Base-by-base conservation (phyloP, 225 moss, liverwort and hornwort species). In the Neckera pumila region DNA sequence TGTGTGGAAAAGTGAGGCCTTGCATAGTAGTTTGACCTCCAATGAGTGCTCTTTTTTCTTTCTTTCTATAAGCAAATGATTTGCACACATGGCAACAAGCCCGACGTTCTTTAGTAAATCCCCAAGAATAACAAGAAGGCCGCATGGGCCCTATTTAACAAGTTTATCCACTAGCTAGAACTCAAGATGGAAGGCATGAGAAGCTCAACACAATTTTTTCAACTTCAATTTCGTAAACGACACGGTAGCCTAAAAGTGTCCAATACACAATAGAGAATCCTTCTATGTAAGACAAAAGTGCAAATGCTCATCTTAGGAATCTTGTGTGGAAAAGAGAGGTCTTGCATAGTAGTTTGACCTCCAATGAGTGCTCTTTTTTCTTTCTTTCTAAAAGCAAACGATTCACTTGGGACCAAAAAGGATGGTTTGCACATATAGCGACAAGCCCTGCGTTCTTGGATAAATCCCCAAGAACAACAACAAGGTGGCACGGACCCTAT, bases 101-200 rank as follows among this genome's bases (percentile, higher is more conserved):
- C 11, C 36, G 0, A 6, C 0, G 3, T 20, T 36, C 19, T 0
- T 10, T 2, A 6, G 20, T 20, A 20, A 21, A 21, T 23, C 7
- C 38, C 7, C 2, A 0, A 2, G 7, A 14, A 69, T 23, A 75
- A 30, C 18, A 47, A 49, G 47, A 75, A 47, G 28, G 19, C 19
- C 4, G 28, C 59, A 17, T 16, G 53, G 53, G 51, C 4, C 69
- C 15, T 56, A 22, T 43, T 57, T 36, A 42, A 57, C 2, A 7
- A 84, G 56, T 84, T 84, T 57, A 14, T 56, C 71, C 31, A 84
- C 54, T 20, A 40, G 13, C 6, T 3, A 26, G 10, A 59, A 84
- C 31, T 75, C 33, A 11, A 4, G 8, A 47, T 47, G 47, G 2
- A 74, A 59, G 72, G 33, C 74, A 62, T 12, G n/a, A 27, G 61